phyloP scores from a whole-genome alignment of 2,329 filamentous ascomycete genomes.

The Clarireedia hainanense region DNA sequence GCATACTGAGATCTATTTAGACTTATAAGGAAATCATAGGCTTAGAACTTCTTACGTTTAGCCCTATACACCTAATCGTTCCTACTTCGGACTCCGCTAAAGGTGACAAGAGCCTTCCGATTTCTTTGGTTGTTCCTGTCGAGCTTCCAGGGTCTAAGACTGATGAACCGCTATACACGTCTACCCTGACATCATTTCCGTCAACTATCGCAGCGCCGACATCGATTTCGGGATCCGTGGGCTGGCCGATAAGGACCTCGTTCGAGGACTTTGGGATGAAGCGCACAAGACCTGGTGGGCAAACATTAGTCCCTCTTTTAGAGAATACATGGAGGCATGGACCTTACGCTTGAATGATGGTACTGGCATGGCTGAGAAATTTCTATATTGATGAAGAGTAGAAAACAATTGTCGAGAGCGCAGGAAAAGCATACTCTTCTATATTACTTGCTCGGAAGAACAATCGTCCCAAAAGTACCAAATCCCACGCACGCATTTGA shows the following conservation, averaged over 20 bases:
- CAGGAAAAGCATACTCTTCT: background rate
- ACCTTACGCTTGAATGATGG: constrained; percentile 19
- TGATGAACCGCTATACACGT: constrained; percentile 50
- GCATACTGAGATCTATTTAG: constrained; percentile 30
- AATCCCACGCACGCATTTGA: background rate
- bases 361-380: constrained; percentile 4
- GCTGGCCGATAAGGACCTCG: constrained; percentile 48
- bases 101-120: constrained; percentile 38
- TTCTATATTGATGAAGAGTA: background rate
- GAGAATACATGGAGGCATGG: background rate
- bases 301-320: background rate
- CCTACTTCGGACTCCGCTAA: constrained; percentile 36
- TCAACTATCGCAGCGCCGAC: constrained; percentile 49
- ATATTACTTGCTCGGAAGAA: background rate
- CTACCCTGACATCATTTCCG: constrained; percentile 47
- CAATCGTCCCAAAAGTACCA: background rate
- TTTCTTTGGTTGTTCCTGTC: constrained; percentile 39
- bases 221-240: constrained; percentile 40
- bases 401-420: background rate
- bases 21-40: background rate
- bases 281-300: constrained; percentile 47
- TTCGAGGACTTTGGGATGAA: constrained; percentile 46
- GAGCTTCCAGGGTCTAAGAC: constrained; percentile 45
- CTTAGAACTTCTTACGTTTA: constrained; percentile 34
- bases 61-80: constrained; percentile 41